phyloP scores from a whole-genome alignment of 192 early-diverging fungal genomes.

The Podochytrium sp. region DNA sequence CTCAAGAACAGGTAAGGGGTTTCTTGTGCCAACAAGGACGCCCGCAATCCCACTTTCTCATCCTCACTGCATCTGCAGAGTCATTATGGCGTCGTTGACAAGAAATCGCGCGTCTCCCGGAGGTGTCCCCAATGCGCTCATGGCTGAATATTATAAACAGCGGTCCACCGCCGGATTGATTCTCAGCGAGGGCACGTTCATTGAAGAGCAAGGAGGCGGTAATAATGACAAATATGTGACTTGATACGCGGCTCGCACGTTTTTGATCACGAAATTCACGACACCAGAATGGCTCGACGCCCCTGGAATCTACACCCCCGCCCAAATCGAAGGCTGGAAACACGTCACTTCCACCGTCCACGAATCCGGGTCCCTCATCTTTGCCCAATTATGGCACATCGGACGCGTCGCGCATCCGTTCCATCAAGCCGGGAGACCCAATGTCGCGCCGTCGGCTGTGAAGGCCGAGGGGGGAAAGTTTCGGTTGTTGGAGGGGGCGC shows the following conservation, averaged over 20 bases:
- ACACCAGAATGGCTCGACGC: slow-evolving; percentile 38
- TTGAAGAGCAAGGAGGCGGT: slow-evolving; percentile 27
- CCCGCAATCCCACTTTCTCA: neutral
- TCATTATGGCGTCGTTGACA: slow-evolving; percentile 30
- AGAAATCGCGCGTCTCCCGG: slow-evolving; percentile 23
- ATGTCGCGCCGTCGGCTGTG: slow-evolving; percentile 25
- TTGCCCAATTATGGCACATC: slow-evolving; percentile 53
- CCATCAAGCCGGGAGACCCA: slow-evolving; percentile 12
- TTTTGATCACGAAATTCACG: too few relatives aligned
- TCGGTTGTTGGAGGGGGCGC: slow-evolving; percentile 20
- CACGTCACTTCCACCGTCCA: slow-evolving; percentile 50
- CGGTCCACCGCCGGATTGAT: slow-evolving; percentile 29
- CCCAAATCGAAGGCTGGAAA: slow-evolving; percentile 52
- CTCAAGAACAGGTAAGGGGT: slow-evolving; percentile 31
- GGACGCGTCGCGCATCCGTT: slow-evolving; percentile 36
- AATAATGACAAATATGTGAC: too few relatives aligned
- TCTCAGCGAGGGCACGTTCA: slow-evolving; percentile 17
- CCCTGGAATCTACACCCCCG: slow-evolving; percentile 47
- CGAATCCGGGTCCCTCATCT: slow-evolving; percentile 43
- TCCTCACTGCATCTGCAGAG: neutral
- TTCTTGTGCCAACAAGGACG: neutral
- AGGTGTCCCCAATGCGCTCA: slow-evolving; percentile 14
- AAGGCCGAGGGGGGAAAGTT: slow-evolving; percentile 34
- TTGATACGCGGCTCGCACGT: too few relatives aligned
- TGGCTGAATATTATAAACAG: slow-evolving; percentile 26